phyloP scores from a whole-genome alignment of 768 basidiomycete species.

The Hygrophorus pudorinus region DNA sequence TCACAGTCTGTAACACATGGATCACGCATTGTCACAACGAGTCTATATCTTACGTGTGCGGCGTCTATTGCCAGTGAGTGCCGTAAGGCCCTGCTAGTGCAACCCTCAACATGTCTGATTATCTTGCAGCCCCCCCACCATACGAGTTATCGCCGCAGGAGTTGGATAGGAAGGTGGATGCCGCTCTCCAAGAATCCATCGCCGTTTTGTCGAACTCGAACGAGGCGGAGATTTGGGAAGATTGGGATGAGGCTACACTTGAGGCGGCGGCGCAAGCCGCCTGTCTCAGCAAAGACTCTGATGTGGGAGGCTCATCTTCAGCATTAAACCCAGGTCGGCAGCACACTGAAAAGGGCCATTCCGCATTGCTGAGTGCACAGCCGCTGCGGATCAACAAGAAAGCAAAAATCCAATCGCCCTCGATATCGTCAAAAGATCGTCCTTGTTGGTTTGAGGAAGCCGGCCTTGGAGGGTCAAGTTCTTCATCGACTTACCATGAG shows the following conservation, averaged over 20 bases:
- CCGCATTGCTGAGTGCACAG: constrained; percentile 11
- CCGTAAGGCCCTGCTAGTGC: constrained; percentile 1
- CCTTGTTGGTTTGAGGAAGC: constrained; percentile 17
- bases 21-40: too few species aligned
- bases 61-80: too few species aligned
- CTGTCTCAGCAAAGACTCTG: too few species aligned
- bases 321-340: constrained; percentile 2
- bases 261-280: constrained; percentile 20
- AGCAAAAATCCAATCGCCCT: background rate
- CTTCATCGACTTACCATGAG: background rate
- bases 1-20: too few species aligned
- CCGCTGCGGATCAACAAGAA: constrained; percentile 30
- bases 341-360: constrained; percentile 3
- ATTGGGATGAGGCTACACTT: constrained; percentile 35
- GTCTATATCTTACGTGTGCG: too few species aligned
- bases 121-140: constrained; percentile 30
- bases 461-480: constrained; percentile 10
- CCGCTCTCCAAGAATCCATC: constrained; percentile 30
- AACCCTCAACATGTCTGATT: constrained; percentile 13
- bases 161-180: constrained; percentile 43
- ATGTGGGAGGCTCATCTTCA: background rate
- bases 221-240: constrained; percentile 34
- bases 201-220: constrained; percentile 13
- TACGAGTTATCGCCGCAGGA: constrained; percentile 31
- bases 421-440: constrained; percentile 10